Conservation (phyloP, 2,329 filamentous ascomycete genomes). For the Aspergillus sergii region DNA sequence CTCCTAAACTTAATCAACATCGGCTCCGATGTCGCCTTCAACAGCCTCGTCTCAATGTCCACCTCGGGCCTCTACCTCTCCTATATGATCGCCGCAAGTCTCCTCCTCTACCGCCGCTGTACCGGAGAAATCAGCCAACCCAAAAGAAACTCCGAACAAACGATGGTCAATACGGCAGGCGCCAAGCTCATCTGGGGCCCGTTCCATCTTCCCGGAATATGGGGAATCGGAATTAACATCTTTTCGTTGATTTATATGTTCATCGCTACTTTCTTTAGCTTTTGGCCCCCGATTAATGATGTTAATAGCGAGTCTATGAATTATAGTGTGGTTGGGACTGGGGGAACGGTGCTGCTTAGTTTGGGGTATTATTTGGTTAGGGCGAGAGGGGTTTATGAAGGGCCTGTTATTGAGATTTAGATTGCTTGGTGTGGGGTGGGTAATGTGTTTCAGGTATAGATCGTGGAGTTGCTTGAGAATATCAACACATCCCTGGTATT, state of each 20-base stretch:
- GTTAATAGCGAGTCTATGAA: slow-evolving; percentile 51
- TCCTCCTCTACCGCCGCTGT: slow-evolving; percentile 32
- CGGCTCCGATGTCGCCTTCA: slow-evolving; percentile 34
- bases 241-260: slow-evolving; percentile 50
- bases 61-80: slow-evolving; percentile 35
- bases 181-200: slow-evolving; percentile 34
- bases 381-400: slow-evolving; percentile 37
- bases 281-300: slow-evolving; percentile 47
- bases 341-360: slow-evolving; percentile 42
- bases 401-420: slow-evolving; percentile 29
- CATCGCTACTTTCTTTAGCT: slow-evolving; percentile 52
- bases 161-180: slow-evolving; percentile 27
- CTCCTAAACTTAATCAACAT: slow-evolving; percentile 39
- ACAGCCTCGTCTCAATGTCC: slow-evolving; percentile 38
- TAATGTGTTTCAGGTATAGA: too few relatives aligned
- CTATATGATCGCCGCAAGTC: slow-evolving; percentile 29
- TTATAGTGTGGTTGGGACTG: slow-evolving; percentile 48
- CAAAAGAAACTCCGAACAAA: slow-evolving; percentile 17
- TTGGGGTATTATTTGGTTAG: slow-evolving; percentile 43
- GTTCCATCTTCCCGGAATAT: slow-evolving; percentile 30
- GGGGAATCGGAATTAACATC: slow-evolving; percentile 47
- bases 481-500: too few relatives aligned
- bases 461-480: too few relatives aligned
- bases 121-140: slow-evolving; percentile 22
- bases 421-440: too few relatives aligned